Base-by-base conservation (phyloP, 768 basidiomycete genomes). In the Auriscalpium microsporum region DNA sequence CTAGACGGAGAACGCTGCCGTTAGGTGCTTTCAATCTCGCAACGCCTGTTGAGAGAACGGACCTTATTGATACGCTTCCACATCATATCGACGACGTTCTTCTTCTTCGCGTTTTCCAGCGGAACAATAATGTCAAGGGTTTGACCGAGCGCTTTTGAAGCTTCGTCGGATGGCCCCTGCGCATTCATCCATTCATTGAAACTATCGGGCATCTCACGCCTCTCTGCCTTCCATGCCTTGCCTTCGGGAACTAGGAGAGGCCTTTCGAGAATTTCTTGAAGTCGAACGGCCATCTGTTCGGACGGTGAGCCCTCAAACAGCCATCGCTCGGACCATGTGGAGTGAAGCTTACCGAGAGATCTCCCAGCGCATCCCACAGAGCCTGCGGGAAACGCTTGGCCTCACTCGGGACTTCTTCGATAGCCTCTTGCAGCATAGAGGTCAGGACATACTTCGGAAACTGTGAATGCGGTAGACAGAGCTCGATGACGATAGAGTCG, bases 401-500 rank as follows among this genome's bases (percentile, higher is more conserved):
- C 55, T 90, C 88, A 49, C 74, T 77, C 1, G 87, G 87, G 4
- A 83, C 77, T 68, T 90, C 90, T 10, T 84, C 79, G 11, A 86
- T 73, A 10, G 86, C 83, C 45, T 91, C 87, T 51, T 77, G 78
- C 28, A 93, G 74, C 28, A 88, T 77, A 55, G 80, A 75, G 61
- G 81, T 82, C 23, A 93, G 66, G 45, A 90, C 73, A 50, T 77
- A 74, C 64, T 78, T 81, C 5, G 87, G 84, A 68, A 87, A 87
- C 0, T 75, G 73, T 3, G 83, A 82, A 48, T 74, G 71, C 6
- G 90, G 90, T 59, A 92, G 84, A 63, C 84, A 87, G 7, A 93
- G 69, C 65, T 93, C 90, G 56, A 92, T 79, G 58, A 93, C 79
- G 56, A 91, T 86, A 0, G 87, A 89, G 67, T 91, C 90, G 49